Conservation (phyloP, 2,329 filamentous ascomycete genomes). For the Fusarium sp. region DNA sequence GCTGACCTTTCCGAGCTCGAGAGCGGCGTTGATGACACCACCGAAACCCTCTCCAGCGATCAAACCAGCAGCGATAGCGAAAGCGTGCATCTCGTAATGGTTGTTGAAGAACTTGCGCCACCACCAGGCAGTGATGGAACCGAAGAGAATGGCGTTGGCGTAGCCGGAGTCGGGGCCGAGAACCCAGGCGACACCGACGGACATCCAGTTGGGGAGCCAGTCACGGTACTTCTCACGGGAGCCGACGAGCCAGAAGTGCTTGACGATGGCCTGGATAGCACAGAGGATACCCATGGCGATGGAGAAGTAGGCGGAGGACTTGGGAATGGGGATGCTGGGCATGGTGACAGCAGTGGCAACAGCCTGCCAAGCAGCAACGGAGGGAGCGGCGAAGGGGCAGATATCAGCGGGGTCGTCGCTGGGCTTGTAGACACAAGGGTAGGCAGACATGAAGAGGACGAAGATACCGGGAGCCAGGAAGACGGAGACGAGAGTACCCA, state of each 20-base stretch:
- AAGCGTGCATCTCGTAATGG: slow-evolving; percentile 68
- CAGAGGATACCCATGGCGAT: slow-evolving; percentile 67
- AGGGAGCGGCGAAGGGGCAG: slow-evolving; percentile 73
- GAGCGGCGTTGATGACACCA: slow-evolving; percentile 69
- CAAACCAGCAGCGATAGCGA: slow-evolving; percentile 70
- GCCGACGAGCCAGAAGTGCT: slow-evolving; percentile 67
- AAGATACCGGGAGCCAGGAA: slow-evolving; percentile 77
- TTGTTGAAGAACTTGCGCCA: slow-evolving; percentile 67
- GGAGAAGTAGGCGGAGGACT: slow-evolving; percentile 67
- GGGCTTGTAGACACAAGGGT: slow-evolving; percentile 73
- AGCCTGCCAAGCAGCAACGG: slow-evolving; percentile 75
- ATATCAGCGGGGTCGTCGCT: slow-evolving; percentile 53
- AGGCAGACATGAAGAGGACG: slow-evolving; percentile 75
- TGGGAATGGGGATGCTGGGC: slow-evolving; percentile 67
- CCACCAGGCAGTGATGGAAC: slow-evolving; percentile 64
- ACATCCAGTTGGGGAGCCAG: slow-evolving; percentile 75
- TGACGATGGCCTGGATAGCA: slow-evolving; percentile 64
- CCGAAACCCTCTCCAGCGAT: slow-evolving; percentile 75
- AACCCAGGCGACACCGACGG: slow-evolving; percentile 70
- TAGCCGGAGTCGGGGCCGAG: slow-evolving; percentile 67
- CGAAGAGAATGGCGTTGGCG: slow-evolving; percentile 69
- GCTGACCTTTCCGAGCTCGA: slow-evolving; percentile 55
- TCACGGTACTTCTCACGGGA: slow-evolving; percentile 65
- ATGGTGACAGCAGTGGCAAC: slow-evolving; percentile 72
- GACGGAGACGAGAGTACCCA: slow-evolving; percentile 73